Conservation (phyloP, 495 filamentous ascomycete species). For the Hypoxylon perforatum region DNA sequence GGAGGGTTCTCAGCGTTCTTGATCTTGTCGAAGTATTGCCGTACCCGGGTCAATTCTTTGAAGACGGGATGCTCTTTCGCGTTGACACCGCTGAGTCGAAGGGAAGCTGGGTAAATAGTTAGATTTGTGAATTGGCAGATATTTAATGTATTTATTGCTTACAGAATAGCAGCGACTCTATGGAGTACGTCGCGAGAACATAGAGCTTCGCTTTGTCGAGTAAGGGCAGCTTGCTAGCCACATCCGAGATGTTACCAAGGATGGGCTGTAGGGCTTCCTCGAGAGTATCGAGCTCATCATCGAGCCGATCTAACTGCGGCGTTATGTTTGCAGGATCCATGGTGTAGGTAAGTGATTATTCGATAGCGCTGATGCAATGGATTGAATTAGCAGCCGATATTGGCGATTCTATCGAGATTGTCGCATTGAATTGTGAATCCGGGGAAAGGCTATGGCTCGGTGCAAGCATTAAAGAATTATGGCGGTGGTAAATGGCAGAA, state of each 20-base stretch:
- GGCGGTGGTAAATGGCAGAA: conserved; percentile 36
- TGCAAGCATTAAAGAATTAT: conserved; percentile 29
- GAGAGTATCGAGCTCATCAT: conserved; percentile 79
- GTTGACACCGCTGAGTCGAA: conserved; percentile 82
- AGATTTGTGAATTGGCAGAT: conserved; percentile 24
- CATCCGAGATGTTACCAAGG: conserved; percentile 68
- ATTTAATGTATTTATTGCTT: conserved; percentile 37
- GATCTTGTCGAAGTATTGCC: conserved; percentile 94
- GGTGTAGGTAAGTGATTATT: background rate
- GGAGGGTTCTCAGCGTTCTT: conserved; percentile 67
- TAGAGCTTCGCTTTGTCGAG: conserved; percentile 95
- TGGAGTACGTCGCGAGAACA: conserved; percentile 81
- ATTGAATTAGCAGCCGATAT: background rate
- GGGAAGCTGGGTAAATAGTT: conserved; percentile 67
- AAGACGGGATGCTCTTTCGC: conserved; percentile 87
- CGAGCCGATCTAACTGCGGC: conserved; percentile 74
- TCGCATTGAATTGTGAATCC: background rate
- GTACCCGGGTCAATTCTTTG: conserved; percentile 83
- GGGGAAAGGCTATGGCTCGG: background rate
- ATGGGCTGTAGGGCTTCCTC: conserved; percentile 78
- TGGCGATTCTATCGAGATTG: background rate
- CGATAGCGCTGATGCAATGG: background rate
- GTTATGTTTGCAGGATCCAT: conserved; percentile 59
- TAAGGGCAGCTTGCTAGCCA: conserved; percentile 82
- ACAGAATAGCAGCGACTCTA: conserved; percentile 96